These are phyloP conservation scores for Epichloe typhina DNA, from an alignment of 2,329 filamentous ascomycete genomes.

Conservation along the genomic window DNA sequence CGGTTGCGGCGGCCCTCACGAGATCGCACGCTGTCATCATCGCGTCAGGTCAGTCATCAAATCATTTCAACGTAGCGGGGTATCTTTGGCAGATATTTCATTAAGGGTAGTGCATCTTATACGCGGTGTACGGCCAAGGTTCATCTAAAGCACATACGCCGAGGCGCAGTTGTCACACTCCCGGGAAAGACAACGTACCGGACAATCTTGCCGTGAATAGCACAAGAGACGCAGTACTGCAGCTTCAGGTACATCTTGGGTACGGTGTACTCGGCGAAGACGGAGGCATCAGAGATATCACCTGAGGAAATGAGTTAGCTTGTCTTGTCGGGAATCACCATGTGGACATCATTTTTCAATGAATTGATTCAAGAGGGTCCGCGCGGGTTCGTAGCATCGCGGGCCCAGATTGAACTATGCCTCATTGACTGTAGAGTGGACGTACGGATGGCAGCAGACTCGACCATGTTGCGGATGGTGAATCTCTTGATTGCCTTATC, in stretches of 20 bases:
- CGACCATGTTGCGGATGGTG: constrained; percentile 99
- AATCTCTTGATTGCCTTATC: constrained; percentile 99
- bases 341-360: neutral
- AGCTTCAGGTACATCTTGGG: constrained; percentile 99
- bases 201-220: constrained; percentile 99
- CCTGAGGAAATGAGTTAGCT: constrained; percentile 38
- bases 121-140: constrained; percentile 39
- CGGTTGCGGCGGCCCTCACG: constrained; percentile 96
- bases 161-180: constrained; percentile 45
- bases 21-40: constrained; percentile 73
- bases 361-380: neutral
- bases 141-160: constrained; percentile 42
- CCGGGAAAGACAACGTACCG: constrained; percentile 64
- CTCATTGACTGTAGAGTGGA: constrained; percentile 16
- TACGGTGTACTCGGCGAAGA: constrained; percentile 98
- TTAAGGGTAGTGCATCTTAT: constrained; percentile 19
- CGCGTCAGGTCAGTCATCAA: constrained; percentile 8
- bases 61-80: constrained; percentile 16
- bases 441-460: constrained; percentile 98
- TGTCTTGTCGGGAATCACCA: neutral
- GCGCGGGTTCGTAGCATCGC: neutral
- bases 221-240: constrained; percentile 99
- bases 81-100: too few relatives aligned
- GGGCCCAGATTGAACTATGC: neutral
- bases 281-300: constrained; percentile 99